Conservation (phyloP, 2,329 filamentous ascomycete species). For the Colletotrichum tanaceti region DNA sequence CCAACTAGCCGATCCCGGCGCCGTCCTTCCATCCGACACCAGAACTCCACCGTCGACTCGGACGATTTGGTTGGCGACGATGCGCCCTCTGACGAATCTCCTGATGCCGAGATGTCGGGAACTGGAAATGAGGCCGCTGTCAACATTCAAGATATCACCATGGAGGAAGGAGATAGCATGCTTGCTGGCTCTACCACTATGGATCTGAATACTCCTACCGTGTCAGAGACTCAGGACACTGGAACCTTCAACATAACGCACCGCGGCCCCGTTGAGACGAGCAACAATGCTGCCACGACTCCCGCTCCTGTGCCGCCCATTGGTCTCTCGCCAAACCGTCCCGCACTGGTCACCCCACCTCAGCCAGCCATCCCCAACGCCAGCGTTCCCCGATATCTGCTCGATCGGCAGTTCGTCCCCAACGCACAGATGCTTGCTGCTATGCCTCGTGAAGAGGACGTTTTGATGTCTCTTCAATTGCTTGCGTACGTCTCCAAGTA, state of each 20-base stretch:
- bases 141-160: constrained; percentile 82
- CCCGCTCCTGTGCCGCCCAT: constrained; percentile 74
- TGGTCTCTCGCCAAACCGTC: constrained; percentile 79
- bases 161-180: constrained; percentile 84
- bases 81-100: constrained; percentile 80
- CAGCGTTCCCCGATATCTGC: constrained; percentile 81
- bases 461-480: constrained; percentile 96
- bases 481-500: constrained; percentile 99
- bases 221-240: constrained; percentile 85
- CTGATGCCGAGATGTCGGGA: constrained; percentile 81
- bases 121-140: constrained; percentile 79
- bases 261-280: constrained; percentile 84
- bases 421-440: constrained; percentile 82
- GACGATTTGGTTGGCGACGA: constrained; percentile 91
- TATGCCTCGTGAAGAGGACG: constrained; percentile 97
- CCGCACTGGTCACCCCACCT: constrained; percentile 75
- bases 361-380: constrained; percentile 79
- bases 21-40: constrained; percentile 88
- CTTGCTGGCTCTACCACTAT: constrained; percentile 77
- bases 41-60: constrained; percentile 87
- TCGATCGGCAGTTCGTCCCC: constrained; percentile 77
- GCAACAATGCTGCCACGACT: constrained; percentile 78
- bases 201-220: constrained; percentile 79
- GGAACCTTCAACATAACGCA: constrained; percentile 96
- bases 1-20: constrained; percentile 69